These are phyloP conservation scores for Brassica rapa DNA, from an alignment of 345 rosid species.

Conservation along the genomic window DNA sequence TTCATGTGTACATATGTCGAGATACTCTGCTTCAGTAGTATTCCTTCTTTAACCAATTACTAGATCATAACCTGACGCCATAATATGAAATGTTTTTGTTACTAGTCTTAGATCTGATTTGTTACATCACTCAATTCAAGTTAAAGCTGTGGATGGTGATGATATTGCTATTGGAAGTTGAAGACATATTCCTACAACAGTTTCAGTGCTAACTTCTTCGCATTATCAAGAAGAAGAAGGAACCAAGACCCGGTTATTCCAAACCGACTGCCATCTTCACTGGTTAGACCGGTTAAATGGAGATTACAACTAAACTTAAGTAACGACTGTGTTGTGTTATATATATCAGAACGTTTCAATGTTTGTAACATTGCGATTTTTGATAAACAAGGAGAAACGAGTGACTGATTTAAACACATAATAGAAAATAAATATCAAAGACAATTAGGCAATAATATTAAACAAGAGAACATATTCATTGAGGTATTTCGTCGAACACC, in stretches of 20 bases:
- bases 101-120: background rate
- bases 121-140: background rate
- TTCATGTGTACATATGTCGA: conserved; percentile 24
- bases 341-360: no score
- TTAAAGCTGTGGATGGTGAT: background rate
- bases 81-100: background rate
- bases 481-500: conserved; percentile 23
- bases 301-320: no score
- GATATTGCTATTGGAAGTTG: background rate
- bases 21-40: background rate
- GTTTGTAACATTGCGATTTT: background rate
- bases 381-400: background rate
- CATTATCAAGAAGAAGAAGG: conserved; percentile 6
- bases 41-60: conserved; percentile 1
- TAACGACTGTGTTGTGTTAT: background rate
- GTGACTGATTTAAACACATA: background rate
- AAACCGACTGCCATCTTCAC: background rate
- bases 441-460: background rate
- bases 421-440: no score
- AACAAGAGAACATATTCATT: background rate
- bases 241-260: conserved; percentile 39
- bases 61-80: background rate
- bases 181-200: conserved; percentile 34
- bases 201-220: conserved; percentile 39
- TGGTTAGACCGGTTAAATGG: background rate